Evolutionary conservation across 371 early-diverging fungal genomes (phyloP).

Genomic region (Syncephalastrum contaminatum): DNA sequence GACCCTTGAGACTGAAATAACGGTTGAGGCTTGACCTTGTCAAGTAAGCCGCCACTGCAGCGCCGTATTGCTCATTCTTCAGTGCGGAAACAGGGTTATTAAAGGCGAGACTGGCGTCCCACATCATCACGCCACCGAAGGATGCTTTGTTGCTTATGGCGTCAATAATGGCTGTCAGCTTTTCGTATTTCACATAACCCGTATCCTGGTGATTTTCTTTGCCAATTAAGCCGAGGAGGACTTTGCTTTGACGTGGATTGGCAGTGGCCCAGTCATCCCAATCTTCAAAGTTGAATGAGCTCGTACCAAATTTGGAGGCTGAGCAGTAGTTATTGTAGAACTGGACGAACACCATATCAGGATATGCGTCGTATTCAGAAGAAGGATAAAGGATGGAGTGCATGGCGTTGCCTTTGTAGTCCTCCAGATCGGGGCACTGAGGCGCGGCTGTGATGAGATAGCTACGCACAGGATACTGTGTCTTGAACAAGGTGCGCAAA

Average conservation of each 20-base stretch:
- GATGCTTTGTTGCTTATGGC: conserved; percentile 27
- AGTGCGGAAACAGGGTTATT: conserved; percentile 29
- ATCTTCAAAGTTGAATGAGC: conserved; percentile 57
- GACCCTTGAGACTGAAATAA: no score
- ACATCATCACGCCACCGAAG: conserved; percentile 36
- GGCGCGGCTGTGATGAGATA: conserved; percentile 54
- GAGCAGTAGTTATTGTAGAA: conserved; percentile 74
- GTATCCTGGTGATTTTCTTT: conserved; percentile 52
- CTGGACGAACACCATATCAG: conserved; percentile 69
- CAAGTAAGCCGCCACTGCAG: conserved; percentile 28
- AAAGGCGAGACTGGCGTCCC: conserved; percentile 22
- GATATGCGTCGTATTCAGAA: conserved; percentile 32
- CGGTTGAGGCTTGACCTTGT: conserved; percentile 8
- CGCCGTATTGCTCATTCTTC: conserved; percentile 21
- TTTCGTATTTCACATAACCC: conserved; percentile 47
- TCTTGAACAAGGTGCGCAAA: conserved; percentile 32
- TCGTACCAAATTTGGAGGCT: conserved; percentile 21
- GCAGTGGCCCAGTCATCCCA: conserved; percentile 52
- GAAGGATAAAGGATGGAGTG: conserved; percentile 39
- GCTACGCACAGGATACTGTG: conserved; percentile 34
- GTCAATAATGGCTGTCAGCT: conserved; percentile 40
- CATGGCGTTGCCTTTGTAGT: conserved; percentile 44
- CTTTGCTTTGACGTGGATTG: conserved; percentile 25
- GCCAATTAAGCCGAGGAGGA: conserved; percentile 58
- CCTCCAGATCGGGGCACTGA: conserved; percentile 58